phyloP scores from a whole-genome alignment of 2,329 filamentous ascomycete species.

The Colletotrichum coccodes region DNA sequence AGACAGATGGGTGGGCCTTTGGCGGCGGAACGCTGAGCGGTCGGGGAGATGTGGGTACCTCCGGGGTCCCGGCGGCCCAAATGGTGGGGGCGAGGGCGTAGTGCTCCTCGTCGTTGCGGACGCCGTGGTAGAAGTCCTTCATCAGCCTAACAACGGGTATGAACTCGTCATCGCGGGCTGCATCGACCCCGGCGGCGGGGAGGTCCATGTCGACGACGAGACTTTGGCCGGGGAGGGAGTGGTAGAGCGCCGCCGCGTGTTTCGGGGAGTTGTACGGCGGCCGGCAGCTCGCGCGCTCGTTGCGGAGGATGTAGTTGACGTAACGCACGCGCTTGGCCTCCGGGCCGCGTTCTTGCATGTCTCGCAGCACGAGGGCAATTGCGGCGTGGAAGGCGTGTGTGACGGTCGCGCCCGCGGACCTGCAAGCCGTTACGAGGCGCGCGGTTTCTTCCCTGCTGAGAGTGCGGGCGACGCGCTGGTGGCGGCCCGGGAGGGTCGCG shows the following conservation, averaged over 20 bases:
- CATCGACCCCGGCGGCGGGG: neutral
- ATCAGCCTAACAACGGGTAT: constrained; percentile 36
- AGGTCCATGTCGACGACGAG: constrained; percentile 40
- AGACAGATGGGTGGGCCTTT: constrained; percentile 39
- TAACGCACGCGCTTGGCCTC: constrained; percentile 36
- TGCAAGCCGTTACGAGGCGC: constrained; percentile 35
- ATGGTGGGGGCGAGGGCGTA: constrained; percentile 38
- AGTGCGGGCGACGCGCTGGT: constrained; percentile 39
- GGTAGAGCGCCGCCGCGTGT: constrained; percentile 42
- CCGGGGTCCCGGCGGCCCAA: constrained; percentile 34
- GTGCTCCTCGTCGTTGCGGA: constrained; percentile 44
- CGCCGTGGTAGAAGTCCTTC: constrained; percentile 40
- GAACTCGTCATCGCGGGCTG: constrained; percentile 36
- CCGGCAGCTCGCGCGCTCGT: constrained; percentile 40
- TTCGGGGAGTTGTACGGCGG: constrained; percentile 36
- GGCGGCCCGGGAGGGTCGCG: constrained; percentile 30
- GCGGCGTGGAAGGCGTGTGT: constrained; percentile 47
- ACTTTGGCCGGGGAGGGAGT: constrained; percentile 41
- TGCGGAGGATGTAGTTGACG: constrained; percentile 44
- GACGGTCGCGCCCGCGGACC: constrained; percentile 36
- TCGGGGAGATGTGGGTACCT: constrained; percentile 14
- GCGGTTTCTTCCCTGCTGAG: constrained; percentile 34
- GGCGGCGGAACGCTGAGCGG: constrained; percentile 38
- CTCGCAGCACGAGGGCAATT: constrained; percentile 40
- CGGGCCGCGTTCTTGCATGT: constrained; percentile 32